These are phyloP conservation scores for Crithidia brevicula DNA, from an alignment of 208 protist species.

Conservation along the genomic window DNA sequence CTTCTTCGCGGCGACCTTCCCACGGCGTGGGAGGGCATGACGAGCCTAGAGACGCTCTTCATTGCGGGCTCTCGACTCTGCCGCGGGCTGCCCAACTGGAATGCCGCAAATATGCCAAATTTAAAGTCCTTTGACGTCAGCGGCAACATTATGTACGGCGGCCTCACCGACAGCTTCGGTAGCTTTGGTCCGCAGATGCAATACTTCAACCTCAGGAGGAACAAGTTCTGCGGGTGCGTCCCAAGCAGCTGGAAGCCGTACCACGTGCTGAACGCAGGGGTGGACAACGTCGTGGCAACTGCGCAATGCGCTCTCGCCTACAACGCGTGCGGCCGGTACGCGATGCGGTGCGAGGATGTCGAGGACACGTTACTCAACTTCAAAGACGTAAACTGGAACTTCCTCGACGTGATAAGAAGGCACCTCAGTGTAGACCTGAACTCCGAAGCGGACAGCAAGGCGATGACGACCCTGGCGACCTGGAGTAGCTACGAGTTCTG, in stretches of 20 bases:
- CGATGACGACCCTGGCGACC: neutral
- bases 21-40: neutral
- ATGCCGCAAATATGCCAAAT: neutral
- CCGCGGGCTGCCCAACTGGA: constrained; percentile 4
- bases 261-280: neutral
- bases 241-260: constrained; percentile 7
- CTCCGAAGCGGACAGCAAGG: neutral
- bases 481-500: constrained; percentile 9
- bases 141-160: constrained; percentile 6
- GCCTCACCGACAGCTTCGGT: constrained; percentile 3
- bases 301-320: neutral
- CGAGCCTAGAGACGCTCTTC: constrained; percentile 1
- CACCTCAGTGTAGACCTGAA: constrained; percentile 4
- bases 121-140: constrained; percentile 4
- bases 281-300: constrained; percentile 3
- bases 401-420: neutral
- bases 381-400: constrained; percentile 16
- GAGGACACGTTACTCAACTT: constrained; percentile 5
- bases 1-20: neutral
- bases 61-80: constrained; percentile 2
- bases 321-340: constrained; percentile 8
- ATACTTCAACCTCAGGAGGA: constrained; percentile 9
- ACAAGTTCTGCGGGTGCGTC: constrained; percentile 15
- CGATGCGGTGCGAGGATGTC: constrained; percentile 4
- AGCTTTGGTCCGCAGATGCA: neutral